Base-by-base conservation (phyloP, 768 basidiomycete genomes). In the Tylopilus rubrobrunneus region DNA sequence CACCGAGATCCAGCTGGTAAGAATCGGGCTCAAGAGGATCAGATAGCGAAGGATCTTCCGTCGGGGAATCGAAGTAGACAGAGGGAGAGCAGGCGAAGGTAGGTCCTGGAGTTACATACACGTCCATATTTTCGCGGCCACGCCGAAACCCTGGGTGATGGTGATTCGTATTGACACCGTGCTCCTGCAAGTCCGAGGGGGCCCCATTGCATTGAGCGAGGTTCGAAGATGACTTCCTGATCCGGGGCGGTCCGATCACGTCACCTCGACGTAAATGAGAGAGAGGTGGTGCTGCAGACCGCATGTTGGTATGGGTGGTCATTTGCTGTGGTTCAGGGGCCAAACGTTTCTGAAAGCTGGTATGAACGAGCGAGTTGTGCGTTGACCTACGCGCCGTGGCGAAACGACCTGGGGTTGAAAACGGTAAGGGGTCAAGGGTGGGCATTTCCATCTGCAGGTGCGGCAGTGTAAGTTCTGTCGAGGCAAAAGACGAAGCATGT, bases 41-140 rank as follows among this genome's bases (percentile, higher is more conserved):
- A 29, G 76, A 74, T 36, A 62, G 51, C 46, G 70, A 67, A 36
- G 77, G 77, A 56, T 80, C 78, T 64, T 81, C 78, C 29, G 73
- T 71, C 2, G 79, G 79, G 2, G 78, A 79, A 61, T 82, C 78
- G 58, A 80, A 79, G 65, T 80, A 78, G 33, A 79, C 62, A 7
- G 72, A 65, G 23, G 57, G 69, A 45, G 70, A 68, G 40, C 55
- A 59, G 41, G 61, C 41, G 62, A 59, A 62, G 47, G 60, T 71
- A 36, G 80, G 80, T 25, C 80, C 80, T 36, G 83, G 82, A 45
- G 78, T 79, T n/a, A 72, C 67, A 59, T 74, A 82, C 47, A 67
- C 48, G 53, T 59, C 60, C 46, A 53, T 17, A 19, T 23, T 45
- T 41, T 53, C 45, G 29, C 53, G n/a, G 23, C 31, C 50, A 12